Percentiles rank a stretch among this genome's conserved stretches.
Evolutionary conservation across 2,329 filamentous ascomycete species (phyloP).

Genomic region (Diaporthe capsici): DNA sequence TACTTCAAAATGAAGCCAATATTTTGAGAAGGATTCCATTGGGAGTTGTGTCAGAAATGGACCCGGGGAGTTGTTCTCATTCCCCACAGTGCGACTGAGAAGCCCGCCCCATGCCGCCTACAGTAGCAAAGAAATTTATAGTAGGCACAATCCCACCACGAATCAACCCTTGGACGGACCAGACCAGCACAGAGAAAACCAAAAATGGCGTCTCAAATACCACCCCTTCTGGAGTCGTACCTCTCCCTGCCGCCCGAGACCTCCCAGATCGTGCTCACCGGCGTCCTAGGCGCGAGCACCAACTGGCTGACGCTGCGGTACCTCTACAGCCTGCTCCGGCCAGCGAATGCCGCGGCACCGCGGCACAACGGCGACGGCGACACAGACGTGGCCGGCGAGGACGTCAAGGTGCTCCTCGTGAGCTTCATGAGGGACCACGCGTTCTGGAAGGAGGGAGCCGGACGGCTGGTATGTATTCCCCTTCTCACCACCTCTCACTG

Average conservation of each 20-base stretch:
- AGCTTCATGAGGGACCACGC: constrained; percentile 84
- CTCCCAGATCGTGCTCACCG: constrained; percentile 77
- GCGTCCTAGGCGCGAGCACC: constrained; percentile 73
- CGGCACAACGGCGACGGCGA: constrained; percentile 39
- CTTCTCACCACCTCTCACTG: not conserved
- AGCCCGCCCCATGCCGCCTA: not conserved
- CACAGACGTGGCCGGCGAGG: constrained; percentile 48
- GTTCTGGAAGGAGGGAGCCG: constrained; percentile 83
- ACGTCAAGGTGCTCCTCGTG: constrained; percentile 77
- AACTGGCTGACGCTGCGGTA: constrained; percentile 77
- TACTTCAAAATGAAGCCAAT: not conserved
- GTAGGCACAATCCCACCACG: not conserved
- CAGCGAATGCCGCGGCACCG: constrained; percentile 1
- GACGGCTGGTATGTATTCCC: constrained; percentile 70
- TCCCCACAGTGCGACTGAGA: constrained; percentile 27
- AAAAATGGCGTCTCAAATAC: constrained; percentile 55
- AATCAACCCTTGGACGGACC: not conserved
- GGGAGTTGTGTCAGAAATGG: too few species aligned
- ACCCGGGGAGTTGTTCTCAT: not conserved
- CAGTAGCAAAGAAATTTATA: constrained; percentile 23
- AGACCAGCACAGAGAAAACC: not conserved
- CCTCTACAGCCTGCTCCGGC: constrained; percentile 61
- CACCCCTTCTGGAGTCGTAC: constrained; percentile 76
- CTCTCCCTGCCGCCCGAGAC: constrained; percentile 69
- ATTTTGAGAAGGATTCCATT: not conserved